These are phyloP conservation scores for Tulasnella calospora DNA, from an alignment of 768 basidiomycete genomes.

Conservation along the genomic window DNA sequence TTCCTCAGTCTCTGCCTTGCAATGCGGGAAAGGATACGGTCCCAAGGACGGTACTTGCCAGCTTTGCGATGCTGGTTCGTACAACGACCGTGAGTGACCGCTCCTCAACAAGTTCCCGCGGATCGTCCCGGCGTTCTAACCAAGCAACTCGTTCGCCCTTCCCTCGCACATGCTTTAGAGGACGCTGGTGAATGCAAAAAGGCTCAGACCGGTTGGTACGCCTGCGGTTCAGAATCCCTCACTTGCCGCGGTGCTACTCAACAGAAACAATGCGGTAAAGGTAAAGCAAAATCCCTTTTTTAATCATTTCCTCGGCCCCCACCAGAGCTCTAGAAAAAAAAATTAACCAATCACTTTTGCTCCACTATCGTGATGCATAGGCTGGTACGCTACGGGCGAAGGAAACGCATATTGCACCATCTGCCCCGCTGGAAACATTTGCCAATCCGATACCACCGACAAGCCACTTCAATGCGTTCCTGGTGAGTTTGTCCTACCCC, in stretches of 20 bases:
- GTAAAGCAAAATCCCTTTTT: neutral
- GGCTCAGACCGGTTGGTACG: neutral
- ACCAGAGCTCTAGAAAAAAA: no score
- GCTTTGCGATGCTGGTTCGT: neutral
- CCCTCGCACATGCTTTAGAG: neutral
- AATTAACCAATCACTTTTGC: no score
- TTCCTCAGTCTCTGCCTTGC: neutral
- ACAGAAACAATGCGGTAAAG: neutral
- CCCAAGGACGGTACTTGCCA: neutral
- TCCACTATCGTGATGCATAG: neutral
- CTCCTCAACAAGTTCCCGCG: neutral
- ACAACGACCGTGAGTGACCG: neutral
- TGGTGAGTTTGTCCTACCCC: neutral
- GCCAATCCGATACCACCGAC: neutral
- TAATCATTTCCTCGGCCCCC: neutral
- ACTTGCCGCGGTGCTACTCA: neutral
- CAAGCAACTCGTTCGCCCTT: neutral
- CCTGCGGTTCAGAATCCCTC: neutral
- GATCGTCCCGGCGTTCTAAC: neutral
- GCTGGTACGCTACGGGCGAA: neutral
- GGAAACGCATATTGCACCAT: neutral
- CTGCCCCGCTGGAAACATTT: slow-evolving; percentile 11
- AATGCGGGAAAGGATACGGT: neutral
- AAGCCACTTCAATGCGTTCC: neutral
- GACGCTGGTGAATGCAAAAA: neutral